These are phyloP conservation scores for Capsicum chinense DNA, from an alignment of 257 asterid species.

Conservation along the genomic window DNA sequence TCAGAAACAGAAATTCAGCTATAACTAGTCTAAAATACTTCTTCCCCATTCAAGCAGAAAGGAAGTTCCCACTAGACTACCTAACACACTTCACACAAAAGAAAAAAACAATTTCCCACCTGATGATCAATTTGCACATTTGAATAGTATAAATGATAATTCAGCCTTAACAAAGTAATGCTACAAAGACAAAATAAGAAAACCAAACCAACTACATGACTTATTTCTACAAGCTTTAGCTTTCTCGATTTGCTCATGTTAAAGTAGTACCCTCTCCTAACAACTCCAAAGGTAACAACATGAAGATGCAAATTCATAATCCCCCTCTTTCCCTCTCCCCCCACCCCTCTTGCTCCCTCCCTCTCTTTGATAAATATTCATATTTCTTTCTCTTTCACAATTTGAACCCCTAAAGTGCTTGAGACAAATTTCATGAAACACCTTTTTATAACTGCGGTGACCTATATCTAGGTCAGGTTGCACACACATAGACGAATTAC, in stretches of 20 bases:
- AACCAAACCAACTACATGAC: neutral
- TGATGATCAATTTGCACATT: neutral
- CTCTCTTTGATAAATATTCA: neutral
- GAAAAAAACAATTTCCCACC: neutral
- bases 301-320: neutral
- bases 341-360: neutral
- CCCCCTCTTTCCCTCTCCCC: neutral
- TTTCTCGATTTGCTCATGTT: neutral
- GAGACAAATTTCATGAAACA: neutral
- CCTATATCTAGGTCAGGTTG: neutral
- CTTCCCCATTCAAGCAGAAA: neutral
- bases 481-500: neutral
- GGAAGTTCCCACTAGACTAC: neutral
- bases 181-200: neutral
- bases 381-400: conserved; percentile 19
- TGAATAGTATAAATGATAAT: neutral
- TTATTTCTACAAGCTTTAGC: neutral
- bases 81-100: neutral
- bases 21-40: neutral
- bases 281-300: neutral
- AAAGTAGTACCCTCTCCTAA: neutral
- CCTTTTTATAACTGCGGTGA: neutral
- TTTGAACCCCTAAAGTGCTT: neutral
- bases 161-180: conserved; percentile 7
- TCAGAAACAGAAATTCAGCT: neutral